These are phyloP conservation scores for Coemansia sp. DNA, from an alignment of 192 early-diverging fungal genomes.

Conservation along the genomic window DNA sequence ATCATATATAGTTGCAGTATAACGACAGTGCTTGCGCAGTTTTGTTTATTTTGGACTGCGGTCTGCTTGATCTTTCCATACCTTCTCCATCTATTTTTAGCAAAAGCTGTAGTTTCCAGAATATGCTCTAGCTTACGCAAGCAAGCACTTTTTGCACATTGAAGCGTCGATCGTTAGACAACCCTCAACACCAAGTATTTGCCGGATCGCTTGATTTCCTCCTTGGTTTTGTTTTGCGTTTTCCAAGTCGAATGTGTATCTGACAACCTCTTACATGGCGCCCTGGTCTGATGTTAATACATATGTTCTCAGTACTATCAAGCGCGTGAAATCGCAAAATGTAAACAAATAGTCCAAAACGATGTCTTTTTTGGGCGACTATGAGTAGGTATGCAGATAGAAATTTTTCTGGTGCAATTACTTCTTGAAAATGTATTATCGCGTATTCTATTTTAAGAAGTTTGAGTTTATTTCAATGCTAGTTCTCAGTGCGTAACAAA, in stretches of 20 bases:
- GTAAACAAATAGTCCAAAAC: not conserved
- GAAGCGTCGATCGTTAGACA: not conserved
- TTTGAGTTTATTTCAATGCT: not conserved
- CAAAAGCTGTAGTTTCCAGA: slow-evolving; percentile 4
- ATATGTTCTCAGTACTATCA: not conserved
- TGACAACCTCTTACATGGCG: not conserved
- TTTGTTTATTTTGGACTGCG: not conserved
- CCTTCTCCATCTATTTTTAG: not conserved
- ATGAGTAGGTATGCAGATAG: not conserved
- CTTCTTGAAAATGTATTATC: not conserved
- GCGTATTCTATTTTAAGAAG: not conserved
- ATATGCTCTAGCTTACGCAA: not conserved
- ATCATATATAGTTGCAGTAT: not conserved
- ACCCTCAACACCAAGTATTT: not conserved
- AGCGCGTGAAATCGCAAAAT: not conserved
- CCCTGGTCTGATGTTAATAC: not conserved
- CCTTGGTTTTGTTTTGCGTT: not conserved
- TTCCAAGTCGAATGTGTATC: not conserved
- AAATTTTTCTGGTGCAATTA: not conserved
- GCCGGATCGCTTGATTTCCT: not conserved
- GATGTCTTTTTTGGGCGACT: not conserved
- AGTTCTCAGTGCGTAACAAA: not conserved
- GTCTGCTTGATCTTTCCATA: not conserved
- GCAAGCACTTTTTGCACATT: not conserved
- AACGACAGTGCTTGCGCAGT: not conserved